Evolutionary conservation across 805 yeast genomes (phyloP).

Genomic region (Lipomyces lipofer): DNA sequence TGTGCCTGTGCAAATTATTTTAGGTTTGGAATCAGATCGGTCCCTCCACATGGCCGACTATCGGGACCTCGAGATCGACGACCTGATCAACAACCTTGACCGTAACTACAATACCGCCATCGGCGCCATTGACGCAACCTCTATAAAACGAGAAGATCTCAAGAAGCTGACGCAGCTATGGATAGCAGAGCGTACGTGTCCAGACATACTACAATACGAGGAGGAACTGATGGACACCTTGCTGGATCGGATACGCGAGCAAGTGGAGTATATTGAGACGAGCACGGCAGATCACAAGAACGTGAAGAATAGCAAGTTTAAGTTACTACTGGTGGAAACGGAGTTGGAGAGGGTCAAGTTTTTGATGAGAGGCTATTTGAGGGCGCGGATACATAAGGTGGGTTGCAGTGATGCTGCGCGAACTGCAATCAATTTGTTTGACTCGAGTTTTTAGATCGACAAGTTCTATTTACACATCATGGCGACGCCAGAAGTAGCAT

Average conservation of each 20-base stretch:
- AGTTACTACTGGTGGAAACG: conserved; percentile 81
- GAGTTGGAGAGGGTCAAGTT: conserved; percentile 87
- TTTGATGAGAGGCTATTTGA: conserved; percentile 73
- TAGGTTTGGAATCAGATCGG: neutral
- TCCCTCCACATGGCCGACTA: conserved; percentile 7
- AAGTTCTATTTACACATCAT: conserved; percentile 61
- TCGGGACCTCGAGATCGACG: conserved; percentile 33
- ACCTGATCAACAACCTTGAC: conserved; percentile 32
- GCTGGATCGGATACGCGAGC: conserved; percentile 56
- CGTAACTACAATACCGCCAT: conserved; percentile 10
- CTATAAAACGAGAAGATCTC: conserved; percentile 36
- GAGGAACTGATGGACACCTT: conserved; percentile 58
- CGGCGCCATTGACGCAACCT: neutral
- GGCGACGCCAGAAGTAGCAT: conserved; percentile 43
- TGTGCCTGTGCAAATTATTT: too few relatives aligned
- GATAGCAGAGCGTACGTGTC: conserved; percentile 83
- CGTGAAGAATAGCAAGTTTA: conserved; percentile 61
- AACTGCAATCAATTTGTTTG: too few relatives aligned
- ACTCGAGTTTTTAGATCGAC: conserved; percentile 54
- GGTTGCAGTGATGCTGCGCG: neutral
- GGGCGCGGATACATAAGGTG: conserved; percentile 60
- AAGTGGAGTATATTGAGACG: conserved; percentile 69
- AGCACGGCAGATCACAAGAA: conserved; percentile 73
- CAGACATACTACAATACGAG: conserved; percentile 80
- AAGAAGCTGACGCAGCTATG: conserved; percentile 59